phyloP scores from a whole-genome alignment of 1,284 basidiomycete species.

The Puccinia triticina region DNA sequence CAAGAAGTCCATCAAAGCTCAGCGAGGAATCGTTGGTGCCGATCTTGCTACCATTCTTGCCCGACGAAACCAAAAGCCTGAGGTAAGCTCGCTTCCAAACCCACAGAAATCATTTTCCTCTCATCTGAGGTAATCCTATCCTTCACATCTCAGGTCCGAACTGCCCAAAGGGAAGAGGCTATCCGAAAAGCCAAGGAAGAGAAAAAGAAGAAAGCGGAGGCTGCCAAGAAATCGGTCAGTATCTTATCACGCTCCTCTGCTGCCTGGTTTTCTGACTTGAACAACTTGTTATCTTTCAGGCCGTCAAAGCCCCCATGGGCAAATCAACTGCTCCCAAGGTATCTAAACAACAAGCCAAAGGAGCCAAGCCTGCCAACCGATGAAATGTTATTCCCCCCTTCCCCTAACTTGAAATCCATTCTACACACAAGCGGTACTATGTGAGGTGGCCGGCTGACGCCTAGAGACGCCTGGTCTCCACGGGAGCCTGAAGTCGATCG shows the following conservation, averaged over 20 bases:
- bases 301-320: constrained; percentile 34
- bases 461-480: no score
- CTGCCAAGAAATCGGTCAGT: constrained; percentile 73
- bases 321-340: constrained; percentile 73
- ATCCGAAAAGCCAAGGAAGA: constrained; percentile 89
- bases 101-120: neutral
- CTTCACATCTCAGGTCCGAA: constrained; percentile 77
- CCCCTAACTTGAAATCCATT: no score
- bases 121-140: neutral
- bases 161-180: constrained; percentile 77
- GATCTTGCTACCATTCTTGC: constrained; percentile 88
- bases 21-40: constrained; percentile 97
- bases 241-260: constrained; percentile 63
- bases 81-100: neutral
- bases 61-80: constrained; percentile 69
- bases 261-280: neutral
- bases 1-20: constrained; percentile 57
- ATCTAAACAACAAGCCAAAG: constrained; percentile 95
- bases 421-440: no score
- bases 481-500: no score
- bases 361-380: constrained; percentile 58
- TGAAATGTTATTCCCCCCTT: constrained; percentile 25
- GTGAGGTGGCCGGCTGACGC: no score
- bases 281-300: neutral
- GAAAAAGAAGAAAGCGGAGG: constrained; percentile 82